Percentiles rank a stretch among this genome's conserved stretches.
Evolutionary conservation across 2,329 filamentous ascomycete species (phyloP).

Genomic region (Xylaria sp.): DNA sequence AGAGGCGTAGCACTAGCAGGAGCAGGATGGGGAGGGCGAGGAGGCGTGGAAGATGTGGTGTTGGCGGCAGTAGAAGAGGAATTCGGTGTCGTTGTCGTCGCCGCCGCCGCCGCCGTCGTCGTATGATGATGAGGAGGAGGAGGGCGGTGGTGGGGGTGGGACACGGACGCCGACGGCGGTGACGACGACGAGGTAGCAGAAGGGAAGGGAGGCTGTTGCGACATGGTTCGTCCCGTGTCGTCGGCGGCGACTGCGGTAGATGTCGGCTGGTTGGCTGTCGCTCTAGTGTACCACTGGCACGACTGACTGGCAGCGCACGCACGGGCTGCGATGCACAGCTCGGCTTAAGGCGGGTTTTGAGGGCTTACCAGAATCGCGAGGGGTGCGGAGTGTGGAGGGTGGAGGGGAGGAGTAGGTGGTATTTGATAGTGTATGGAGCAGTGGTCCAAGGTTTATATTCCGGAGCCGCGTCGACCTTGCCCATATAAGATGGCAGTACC

Average conservation of each 20-base stretch:
- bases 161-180: neutral
- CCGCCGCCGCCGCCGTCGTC: conserved; percentile 6
- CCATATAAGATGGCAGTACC: neutral
- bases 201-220: conserved; percentile 31
- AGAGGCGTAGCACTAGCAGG: neutral
- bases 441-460: conserved; percentile 35
- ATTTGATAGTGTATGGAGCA: conserved; percentile 11
- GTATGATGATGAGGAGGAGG: neutral
- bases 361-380: conserved; percentile 44
- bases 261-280: conserved; percentile 3
- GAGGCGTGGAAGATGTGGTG: conserved; percentile 4
- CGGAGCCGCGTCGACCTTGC: conserved; percentile 11
- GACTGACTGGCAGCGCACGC: conserved; percentile 14
- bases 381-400: neutral
- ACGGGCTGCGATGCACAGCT: conserved; percentile 37
- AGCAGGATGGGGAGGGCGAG: conserved; percentile 17
- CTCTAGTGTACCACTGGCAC: conserved; percentile 12
- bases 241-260: conserved; percentile 3
- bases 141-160: neutral
- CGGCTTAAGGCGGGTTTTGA: conserved; percentile 52
- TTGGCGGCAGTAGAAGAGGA: conserved; percentile 5
- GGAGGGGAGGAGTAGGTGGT: conserved; percentile 21
- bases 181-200: conserved; percentile 10
- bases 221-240: conserved; percentile 31
- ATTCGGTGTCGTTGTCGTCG: neutral